Evolutionary conservation across 495 filamentous ascomycete species (phyloP), one percentile per base, ranked within the genome.

Genomic region (Penicillium roqueforti): DNA sequence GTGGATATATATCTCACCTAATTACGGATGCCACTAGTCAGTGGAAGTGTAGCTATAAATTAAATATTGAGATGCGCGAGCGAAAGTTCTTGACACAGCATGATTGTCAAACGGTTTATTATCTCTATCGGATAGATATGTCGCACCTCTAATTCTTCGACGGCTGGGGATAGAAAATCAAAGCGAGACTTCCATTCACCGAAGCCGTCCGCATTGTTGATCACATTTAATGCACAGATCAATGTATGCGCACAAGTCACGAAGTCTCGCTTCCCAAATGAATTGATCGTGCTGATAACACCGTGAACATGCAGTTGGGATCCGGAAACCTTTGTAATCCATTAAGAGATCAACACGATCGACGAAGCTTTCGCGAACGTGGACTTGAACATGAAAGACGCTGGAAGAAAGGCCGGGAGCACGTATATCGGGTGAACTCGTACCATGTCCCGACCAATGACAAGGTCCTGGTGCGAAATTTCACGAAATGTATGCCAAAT

Each of bases 311-410:
- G 81, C 19, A 79, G 80, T 23, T 82, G 79, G 77, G 56, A 81
- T 39, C 74, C 63, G 34, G 31, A 56, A 19, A 78, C 68, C 0
- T 67, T 69, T 14, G 63, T 61, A 4, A 53, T 78, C 49, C 28
- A 64, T 16, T 54, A 34, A n/a, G 69, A 73, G 28, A 63, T 78
- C 58, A 69, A 71, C 28, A 74, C 66, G 55, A 74, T 83, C 48
- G 78, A 80, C 34, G 73, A 76, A 44, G 76, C 80, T 0, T 83
- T 84, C 60, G 66, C 59, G 1, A 84, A 83, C 51, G 71, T 84
- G 18, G 74, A 83, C 3, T 52, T 65, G 1, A 66, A 61, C 25
- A 61, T 82, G 23, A 73, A 71, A 45, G 32, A 73, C 26, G 80
- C 79, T 4, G 81, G 81, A 3, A 78, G 80, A 0, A 75, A 42